Evolutionary conservation across 2,329 filamentous ascomycete species (phyloP), one percentile per base, ranked within the genome.

Genomic region (Colletotrichum gigasporum): DNA sequence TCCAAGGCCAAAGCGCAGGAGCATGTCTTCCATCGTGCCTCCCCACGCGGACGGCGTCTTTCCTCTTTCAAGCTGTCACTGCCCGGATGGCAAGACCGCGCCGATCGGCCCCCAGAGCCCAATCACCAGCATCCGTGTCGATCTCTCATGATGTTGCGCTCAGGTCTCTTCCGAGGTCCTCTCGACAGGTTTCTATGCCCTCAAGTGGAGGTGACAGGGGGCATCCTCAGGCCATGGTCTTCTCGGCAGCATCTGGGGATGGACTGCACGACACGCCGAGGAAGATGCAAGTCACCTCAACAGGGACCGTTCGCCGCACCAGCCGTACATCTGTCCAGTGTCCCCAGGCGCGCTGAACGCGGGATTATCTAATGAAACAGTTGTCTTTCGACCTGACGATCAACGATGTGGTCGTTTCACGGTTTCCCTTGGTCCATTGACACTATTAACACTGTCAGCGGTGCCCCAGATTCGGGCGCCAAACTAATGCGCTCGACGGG

Each of bases 21-120:
- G 12, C 34, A 22, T 18, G 16, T 59, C 9, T 24, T 44, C 14
- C 30, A 44, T 51, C 14, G 35, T 16, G n/a, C 11, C n/a, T 12
- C 20, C 26, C 11, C 37, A 34, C 16, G 20, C 52, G 54, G 16
- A 20, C 47, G 22, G 41, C 30, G 12, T 53, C 47, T 42, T 48
- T 26, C 56, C 47, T 47, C n/a, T 45, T 45, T 26, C 39, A n/a
- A 64, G 55, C 61, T 53, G 42, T 62, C 52, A 48, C 20, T 26
- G 35, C 63, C 41, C 30, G 42, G 20, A 35, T 20, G 28, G 39
- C 16, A 30, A 57, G 41, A 45, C 32, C 30, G 37, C 44, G 47
- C 48, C n/a, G 53, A 59, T 55, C 52, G 22, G 12, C 39, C 30
- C 28, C 45, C 20, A 42, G 22, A 61, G 35, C 34, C 28, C 26